These are phyloP conservation scores for Rhododendron williamsianum DNA, from an alignment of 148 eudicot species.

Conservation along the genomic window DNA sequence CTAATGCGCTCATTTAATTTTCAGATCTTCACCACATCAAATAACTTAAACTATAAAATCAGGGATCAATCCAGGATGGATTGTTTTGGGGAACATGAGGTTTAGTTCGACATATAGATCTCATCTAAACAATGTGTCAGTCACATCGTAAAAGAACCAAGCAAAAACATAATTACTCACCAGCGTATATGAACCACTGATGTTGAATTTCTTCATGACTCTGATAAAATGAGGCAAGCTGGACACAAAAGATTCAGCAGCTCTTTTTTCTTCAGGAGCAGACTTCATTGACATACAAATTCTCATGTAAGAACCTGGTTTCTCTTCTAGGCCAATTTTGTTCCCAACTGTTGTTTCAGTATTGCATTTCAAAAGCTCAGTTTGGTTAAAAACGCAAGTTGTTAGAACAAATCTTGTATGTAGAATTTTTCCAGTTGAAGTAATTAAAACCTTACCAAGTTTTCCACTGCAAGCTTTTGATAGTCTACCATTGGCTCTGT, in stretches of 20 bases:
- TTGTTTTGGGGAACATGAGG: neutral
- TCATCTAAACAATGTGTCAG: neutral
- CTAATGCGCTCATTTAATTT: neutral
- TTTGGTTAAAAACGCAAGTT: neutral
- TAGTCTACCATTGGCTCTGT: constrained; percentile 11
- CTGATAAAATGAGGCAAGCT: constrained; percentile 70
- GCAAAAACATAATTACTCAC: constrained; percentile 36
- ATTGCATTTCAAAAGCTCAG: constrained; percentile 7
- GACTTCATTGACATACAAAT: constrained; percentile 55
- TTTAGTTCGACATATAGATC: neutral
- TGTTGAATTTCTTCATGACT: constrained; percentile 73
- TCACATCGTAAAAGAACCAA: neutral
- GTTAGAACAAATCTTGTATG: neutral
- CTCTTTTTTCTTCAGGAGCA: constrained; percentile 66
- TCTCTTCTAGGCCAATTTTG: constrained; percentile 18
- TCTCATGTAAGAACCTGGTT: constrained; percentile 29
- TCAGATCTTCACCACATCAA: neutral
- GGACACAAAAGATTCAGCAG: constrained; percentile 65
- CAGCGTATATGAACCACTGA: constrained; percentile 67
- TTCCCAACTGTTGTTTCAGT: constrained; percentile 24
- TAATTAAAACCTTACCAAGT: constrained; percentile 21
- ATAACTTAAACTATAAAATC: neutral
- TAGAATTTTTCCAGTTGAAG: neutral
- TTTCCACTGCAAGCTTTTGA: constrained; percentile 20
- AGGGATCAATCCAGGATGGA: neutral